Base-by-base conservation (phyloP, 208 protist species). In the Leishmania lainsoni region DNA sequence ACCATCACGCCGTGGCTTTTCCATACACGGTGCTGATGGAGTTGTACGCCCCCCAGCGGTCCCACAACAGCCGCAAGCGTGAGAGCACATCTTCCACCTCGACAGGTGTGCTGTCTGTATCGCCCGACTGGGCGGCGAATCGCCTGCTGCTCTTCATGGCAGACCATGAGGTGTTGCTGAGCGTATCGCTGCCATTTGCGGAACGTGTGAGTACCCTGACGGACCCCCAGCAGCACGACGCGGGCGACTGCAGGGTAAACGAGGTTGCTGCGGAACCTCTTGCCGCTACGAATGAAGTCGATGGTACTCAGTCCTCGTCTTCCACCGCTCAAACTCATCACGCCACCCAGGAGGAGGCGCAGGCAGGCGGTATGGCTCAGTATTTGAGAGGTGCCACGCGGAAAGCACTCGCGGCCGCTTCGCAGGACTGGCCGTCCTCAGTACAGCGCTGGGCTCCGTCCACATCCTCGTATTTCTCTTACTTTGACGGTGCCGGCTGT, bases 161-260 rank as follows among this genome's bases (percentile, higher is more conserved):
- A 5, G 73, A 85, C 17, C 61, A 78, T 3, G 87, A 91, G 45
- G 69, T 68, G 6, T 81, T 93, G 52, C 81, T 91, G 61, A 88
- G 82, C 26, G 83, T 93, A 56, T 75, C 76, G 72, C 79, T 93
- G 4, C 89, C 89, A 0, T 89, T 93, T 78, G n/a, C 42, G 10
- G 76, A 81, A 49, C 20, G 17, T 0, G 63, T 78, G 4, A 32
- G 39, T 48, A 78, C 72, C 9, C 49, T 83, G n/a, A 78, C 58
- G 10, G 79, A 83, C 51, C 12, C 45, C 61, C 52, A 48, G 17
- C 58, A 39, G 59, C 42, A n/a, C 26, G 61, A 73, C 22, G 63
- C 3, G n/a, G 35, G 70, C 14, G 1, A 32, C 26, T 17, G 32
- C 3, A 69, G 52, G 49, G 26, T 14, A n/a, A 12, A 0, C 22